These are phyloP conservation scores for Talaromyces sp. DNA, from an alignment of 2,329 filamentous ascomycete species.

Conservation along the genomic window DNA sequence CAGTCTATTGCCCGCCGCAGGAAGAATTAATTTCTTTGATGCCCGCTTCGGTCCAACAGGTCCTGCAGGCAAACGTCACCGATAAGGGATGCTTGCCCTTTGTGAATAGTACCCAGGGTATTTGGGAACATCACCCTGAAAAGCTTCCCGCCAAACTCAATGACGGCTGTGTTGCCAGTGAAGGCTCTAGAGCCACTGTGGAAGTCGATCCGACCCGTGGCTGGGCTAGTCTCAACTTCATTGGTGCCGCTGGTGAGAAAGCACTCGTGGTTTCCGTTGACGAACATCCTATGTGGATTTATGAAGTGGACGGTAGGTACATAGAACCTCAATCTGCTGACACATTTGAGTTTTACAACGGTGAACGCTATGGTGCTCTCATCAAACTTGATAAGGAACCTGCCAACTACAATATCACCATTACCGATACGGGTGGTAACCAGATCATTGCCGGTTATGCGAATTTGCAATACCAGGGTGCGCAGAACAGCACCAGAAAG, in stretches of 20 bases:
- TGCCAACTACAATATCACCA: conserved; percentile 54
- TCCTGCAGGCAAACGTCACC: conserved; percentile 24
- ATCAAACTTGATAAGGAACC: conserved; percentile 44
- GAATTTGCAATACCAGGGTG: conserved; percentile 42
- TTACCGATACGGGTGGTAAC: conserved; percentile 47
- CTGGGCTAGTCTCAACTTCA: conserved; percentile 40
- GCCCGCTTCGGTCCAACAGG: conserved; percentile 1
- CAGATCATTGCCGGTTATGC: conserved; percentile 57
- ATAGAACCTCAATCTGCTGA: conserved; percentile 40
- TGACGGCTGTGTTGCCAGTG: conserved; percentile 22
- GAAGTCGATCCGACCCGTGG: conserved; percentile 31
- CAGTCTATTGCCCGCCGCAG: conserved; percentile 20
- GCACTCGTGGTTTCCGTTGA: conserved; percentile 41
- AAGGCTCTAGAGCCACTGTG: conserved; percentile 28
- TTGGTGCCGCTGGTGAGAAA: conserved; percentile 33
- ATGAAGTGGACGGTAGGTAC: conserved; percentile 44
- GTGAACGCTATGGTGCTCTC: conserved; percentile 41
- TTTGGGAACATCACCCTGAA: conserved; percentile 16
- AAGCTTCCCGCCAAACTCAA: conserved; percentile 18
- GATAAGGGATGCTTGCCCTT: conserved; percentile 19
- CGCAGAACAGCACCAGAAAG: conserved; percentile 21
- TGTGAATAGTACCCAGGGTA: conserved; percentile 15
- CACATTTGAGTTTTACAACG: conserved; percentile 32
- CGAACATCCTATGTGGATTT: conserved; percentile 44
- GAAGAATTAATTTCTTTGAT: conserved; percentile 15